Conservation (phyloP, 208 protist species). For the Jaenimonas drosophilae region DNA sequence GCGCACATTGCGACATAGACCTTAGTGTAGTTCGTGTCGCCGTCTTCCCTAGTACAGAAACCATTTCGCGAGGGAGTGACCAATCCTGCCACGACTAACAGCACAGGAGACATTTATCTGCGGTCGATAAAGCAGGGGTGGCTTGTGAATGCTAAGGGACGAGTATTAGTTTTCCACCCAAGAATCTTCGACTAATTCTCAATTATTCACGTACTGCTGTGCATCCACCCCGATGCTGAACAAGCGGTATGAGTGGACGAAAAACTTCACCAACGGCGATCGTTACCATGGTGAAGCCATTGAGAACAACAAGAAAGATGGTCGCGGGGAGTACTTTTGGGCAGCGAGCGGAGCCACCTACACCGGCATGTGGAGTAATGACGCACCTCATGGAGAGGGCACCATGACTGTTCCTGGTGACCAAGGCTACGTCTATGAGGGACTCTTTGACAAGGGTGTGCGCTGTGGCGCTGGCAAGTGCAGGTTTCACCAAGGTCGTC, state of each 20-base stretch:
- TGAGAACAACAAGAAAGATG: conserved; percentile 57
- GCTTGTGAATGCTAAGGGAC: too few relatives aligned
- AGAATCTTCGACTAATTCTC: too few relatives aligned
- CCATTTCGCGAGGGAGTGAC: too few relatives aligned
- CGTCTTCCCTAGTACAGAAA: too few relatives aligned
- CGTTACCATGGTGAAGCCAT: conserved; percentile 50
- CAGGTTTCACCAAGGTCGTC: conserved; percentile 53
- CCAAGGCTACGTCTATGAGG: conserved; percentile 60
- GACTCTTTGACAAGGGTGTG: conserved; percentile 38
- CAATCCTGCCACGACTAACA: too few relatives aligned
- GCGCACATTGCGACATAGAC: too few relatives aligned
- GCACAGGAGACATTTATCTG: too few relatives aligned
- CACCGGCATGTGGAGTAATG: conserved; percentile 36
- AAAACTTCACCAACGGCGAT: conserved; percentile 66
- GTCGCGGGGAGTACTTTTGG: conserved; percentile 53
- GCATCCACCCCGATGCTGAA: background rate
- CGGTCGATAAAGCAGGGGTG: too few relatives aligned
- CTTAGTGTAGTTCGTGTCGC: too few relatives aligned
- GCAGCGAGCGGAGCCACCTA: conserved; percentile 40
- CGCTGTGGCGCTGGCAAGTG: conserved; percentile 65
- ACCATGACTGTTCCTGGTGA: conserved; percentile 29
- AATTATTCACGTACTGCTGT: too few relatives aligned
- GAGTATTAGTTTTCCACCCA: too few relatives aligned
- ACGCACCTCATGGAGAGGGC: conserved; percentile 48
- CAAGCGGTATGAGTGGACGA: conserved; percentile 39